phyloP scores from a whole-genome alignment of 805 yeast species.

The Clavispora asparagi region DNA sequence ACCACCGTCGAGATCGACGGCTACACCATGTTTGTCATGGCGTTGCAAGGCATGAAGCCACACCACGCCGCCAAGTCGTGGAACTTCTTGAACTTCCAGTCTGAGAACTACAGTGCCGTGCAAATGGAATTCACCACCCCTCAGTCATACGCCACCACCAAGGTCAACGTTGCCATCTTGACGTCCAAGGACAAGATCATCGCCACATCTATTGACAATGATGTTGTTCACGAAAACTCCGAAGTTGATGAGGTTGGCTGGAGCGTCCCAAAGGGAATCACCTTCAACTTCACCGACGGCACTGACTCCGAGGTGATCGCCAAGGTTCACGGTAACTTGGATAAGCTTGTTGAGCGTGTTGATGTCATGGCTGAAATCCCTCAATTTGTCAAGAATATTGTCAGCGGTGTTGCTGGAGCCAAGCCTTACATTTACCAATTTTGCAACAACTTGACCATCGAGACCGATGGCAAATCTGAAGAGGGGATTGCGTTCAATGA shows the following conservation, averaged over 20 bases:
- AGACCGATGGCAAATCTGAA: constrained; percentile 41
- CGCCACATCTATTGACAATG: constrained; percentile 59
- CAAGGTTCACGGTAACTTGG: constrained; percentile 55
- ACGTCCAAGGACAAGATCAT: constrained; percentile 60
- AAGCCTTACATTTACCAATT: constrained; percentile 96
- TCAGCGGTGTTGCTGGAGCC: constrained; percentile 91
- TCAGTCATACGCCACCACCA: constrained; percentile 75
- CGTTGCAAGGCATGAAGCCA: constrained; percentile 98
- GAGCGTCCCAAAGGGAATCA: constrained; percentile 74
- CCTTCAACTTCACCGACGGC: constrained; percentile 47
- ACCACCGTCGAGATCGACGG: constrained; percentile 38
- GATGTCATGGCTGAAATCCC: constrained; percentile 99
- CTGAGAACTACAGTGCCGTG: constrained; percentile 65
- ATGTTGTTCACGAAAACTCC: constrained; percentile 47
- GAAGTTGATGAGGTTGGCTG: constrained; percentile 80
- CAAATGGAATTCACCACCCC: constrained; percentile 97
- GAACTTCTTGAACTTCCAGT: constrained; percentile 91
- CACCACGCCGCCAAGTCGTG: constrained; percentile 97
- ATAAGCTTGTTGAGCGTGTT: constrained; percentile 73
- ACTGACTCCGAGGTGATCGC: constrained; percentile 38
- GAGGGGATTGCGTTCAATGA: constrained; percentile 69
- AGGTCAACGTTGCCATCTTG: constrained; percentile 74
- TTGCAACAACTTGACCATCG: constrained; percentile 57
- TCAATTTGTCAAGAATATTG: constrained; percentile 86
- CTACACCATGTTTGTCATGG: constrained; percentile 84